phyloP scores from a whole-genome alignment of 1,284 basidiomycete species.

The Vanrija sp. region DNA sequence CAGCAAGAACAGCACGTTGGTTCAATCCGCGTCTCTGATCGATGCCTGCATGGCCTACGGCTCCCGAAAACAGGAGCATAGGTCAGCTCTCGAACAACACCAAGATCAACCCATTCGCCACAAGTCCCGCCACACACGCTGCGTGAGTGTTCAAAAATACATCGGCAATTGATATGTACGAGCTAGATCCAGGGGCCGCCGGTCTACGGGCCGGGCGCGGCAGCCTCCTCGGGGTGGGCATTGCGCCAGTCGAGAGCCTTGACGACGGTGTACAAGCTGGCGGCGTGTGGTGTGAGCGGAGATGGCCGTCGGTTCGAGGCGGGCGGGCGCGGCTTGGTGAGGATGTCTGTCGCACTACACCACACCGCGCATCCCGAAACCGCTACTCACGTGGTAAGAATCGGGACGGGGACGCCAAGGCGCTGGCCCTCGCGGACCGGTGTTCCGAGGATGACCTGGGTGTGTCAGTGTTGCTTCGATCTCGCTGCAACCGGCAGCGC shows the following conservation, averaged over 20 bases:
- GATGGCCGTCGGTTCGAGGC: no score
- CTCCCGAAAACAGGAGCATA: no score
- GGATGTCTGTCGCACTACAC: no score
- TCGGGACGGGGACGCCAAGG: slow-evolving; percentile 46
- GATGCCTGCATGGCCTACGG: no score
- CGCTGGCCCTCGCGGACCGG: slow-evolving; percentile 47
- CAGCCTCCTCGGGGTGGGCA: slow-evolving; percentile 29
- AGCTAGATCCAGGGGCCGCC: no score
- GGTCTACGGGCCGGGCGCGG: neutral
- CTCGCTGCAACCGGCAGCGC: neutral
- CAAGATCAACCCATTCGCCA: no score
- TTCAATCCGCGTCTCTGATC: no score
- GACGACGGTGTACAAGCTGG: slow-evolving; percentile 41
- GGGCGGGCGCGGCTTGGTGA: no score
- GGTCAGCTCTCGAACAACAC: no score
- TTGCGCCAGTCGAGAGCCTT: slow-evolving; percentile 47
- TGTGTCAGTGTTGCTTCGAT: neutral
- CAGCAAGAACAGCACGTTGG: no score
- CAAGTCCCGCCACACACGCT: no score
- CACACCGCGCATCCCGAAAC: no score
- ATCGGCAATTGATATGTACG: neutral
- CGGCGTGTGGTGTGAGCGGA: neutral
- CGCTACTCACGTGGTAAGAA: slow-evolving; percentile 39
- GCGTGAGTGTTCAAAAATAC: neutral
- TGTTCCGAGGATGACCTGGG: slow-evolving; percentile 47